Conservation (phyloP, 1,284 basidiomycete species). For the Singerocomus rubriflavus region DNA sequence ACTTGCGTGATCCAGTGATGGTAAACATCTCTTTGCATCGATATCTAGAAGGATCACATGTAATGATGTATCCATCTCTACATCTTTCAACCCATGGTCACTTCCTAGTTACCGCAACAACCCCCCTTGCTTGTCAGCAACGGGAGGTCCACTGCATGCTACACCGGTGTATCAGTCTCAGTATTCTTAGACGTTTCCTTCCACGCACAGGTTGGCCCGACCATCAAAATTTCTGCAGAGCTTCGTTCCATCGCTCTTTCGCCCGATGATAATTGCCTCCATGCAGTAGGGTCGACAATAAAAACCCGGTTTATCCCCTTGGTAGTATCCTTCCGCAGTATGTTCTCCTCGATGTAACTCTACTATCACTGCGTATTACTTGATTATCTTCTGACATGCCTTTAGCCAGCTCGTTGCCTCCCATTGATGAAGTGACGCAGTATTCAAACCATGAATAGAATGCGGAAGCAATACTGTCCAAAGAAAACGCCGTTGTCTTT, state of each 20-base stretch:
- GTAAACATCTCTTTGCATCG: constrained; percentile 1
- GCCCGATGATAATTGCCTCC: background rate
- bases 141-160: constrained; percentile 4
- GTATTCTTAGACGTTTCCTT: constrained; percentile 1
- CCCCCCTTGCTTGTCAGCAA: background rate
- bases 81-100: background rate
- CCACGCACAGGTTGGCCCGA: background rate
- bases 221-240: background rate
- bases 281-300: background rate
- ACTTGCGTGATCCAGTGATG: constrained; percentile 4
- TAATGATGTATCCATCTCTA: background rate
- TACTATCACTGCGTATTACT: background rate
- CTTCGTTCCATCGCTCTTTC: constrained; percentile 4
- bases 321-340: background rate
- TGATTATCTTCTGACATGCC: background rate
- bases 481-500: background rate
- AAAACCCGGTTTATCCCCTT: background rate
- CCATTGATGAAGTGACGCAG: constrained; percentile 4
- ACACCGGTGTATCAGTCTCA: background rate
- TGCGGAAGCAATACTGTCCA: constrained; percentile 1
- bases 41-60: constrained; percentile 1
- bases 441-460: constrained; percentile 1
- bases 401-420: background rate
- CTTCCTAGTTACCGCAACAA: background rate
- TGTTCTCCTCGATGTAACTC: constrained; percentile 7